Evolutionary conservation across 129 eudicot species (phyloP), one percentile per base, ranked within the genome.

Genomic region (Ambrosia artemisiifolia): DNA sequence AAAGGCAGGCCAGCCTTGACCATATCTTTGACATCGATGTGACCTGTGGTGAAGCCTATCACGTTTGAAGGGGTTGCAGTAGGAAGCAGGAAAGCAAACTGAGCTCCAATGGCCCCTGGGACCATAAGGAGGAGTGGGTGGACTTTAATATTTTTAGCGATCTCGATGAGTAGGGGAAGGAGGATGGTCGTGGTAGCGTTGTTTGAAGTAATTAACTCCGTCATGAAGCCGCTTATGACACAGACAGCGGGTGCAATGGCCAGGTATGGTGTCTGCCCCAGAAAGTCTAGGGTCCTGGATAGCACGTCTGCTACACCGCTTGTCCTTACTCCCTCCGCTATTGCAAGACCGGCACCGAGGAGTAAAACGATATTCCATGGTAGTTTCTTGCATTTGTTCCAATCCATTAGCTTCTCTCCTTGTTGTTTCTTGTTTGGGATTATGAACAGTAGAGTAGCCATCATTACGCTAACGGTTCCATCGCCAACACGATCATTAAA

Each of bases 321-420:
- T 3, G 87, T 59, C 17, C 83, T 87, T 63, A 92, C 96, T 33
- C 98, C 98, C 14, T 87, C 92, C 0, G 98, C 98, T 32, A 92
- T 87, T 69, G 96, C 95, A 56, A 92, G 87, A 18, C 96, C 98
- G 7, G 98, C 96, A 10, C 98, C 98, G 6, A 92, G 85, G 6
- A 92, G 84, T 24, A 92, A 78, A 7, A 92, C 64, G 35, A 92
- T 81, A 85, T 79, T 83, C 98, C 96, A 92, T 49, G 96, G 98
- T 36, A 92, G 28, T 64, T 84, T 89, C 80, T 92, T 92, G 96
- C 98, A 92, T 75, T 92, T 89, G 82, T 84, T 85, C 98, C 98
- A 92, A 79, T 92, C 98, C 98, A 92, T 92, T 62, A 92, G 72
- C 75, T 85, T 92, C 77, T 89, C 96, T 11, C 98, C 95, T 34